Base-by-base conservation (phyloP, 768 basidiomycete species). In the Pleurotus giganteus region DNA sequence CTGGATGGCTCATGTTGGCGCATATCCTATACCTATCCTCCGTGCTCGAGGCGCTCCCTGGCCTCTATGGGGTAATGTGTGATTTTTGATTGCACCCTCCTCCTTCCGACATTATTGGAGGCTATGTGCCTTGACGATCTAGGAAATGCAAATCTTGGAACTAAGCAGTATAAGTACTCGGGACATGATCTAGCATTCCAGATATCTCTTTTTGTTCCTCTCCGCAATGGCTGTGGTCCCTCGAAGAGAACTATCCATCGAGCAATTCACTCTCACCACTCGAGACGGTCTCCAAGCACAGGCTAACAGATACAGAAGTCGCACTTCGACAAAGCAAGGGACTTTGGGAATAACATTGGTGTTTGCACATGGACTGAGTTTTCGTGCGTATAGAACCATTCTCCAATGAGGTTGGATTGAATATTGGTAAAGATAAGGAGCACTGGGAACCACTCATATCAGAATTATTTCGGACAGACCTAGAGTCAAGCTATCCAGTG, bases 371-470 rank as follows among this genome's bases (percentile, higher is more conserved):
- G 81, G 75, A 5, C 79, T 78, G 1, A 74, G 82, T 31, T 51
- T 51, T 24, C 49, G 49, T 51, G 21, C 12, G 49, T 39, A 7
- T 23, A 13, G 12, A 12, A 34, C 21, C 29, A 13, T 37, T 9
- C 21, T 19, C 24, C 24, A 4, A 29, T 15, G 7, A 29, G 17
- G 17, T 4, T 31, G 3, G n/a, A 24, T 26, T 51, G 32, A 37
- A 9, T 37, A 15, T 23, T 24, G 12, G 13, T 0, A 80, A 77
- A 61, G 78, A 78, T 62, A 84, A 84, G 58, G 83, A 84, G 61
- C 71, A 72, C 12, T 84, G 80, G 79, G 82, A 83, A 57, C 81
- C 83, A 1, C 72, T 74, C 0, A 67, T 85, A 3, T 75, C 77
- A 12, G 76, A 80, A 4, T 61, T 84, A 12, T 75, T 71, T 47